Base-by-base conservation (phyloP, 1,284 basidiomycete genomes). In the Trametes hirsuta region DNA sequence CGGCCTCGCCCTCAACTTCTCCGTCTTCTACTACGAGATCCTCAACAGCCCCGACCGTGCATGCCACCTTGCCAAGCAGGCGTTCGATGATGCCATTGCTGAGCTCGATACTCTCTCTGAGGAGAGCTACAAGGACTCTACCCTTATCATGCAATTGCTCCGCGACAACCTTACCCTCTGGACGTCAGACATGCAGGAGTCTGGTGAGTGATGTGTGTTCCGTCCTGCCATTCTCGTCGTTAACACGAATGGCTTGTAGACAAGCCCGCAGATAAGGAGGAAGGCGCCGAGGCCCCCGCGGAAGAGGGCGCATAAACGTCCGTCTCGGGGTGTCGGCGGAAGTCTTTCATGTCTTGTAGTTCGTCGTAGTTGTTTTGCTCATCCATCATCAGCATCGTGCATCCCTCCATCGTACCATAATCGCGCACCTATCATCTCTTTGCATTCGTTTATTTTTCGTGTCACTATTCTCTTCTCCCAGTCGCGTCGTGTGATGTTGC, bases 1-100 rank as follows among this genome's bases (percentile, higher is more conserved):
- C 67, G 97, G 97, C 80, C 93, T 99, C 60, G 97, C 97, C 51
- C 86, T 99, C 75, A 99, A 99, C 90, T 99, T 99, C 88, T 98
- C 95, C 64, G 97, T 99, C 62, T 99, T 99, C 87, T 99, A 99
- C 90, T 99, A 98, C 84, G 97, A 99, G 82, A 98, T 99, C 79
- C 90, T 99, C 79, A 99, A 99, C 90, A 94, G 91, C 76, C 97
- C 97, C 72, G 97, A 98, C 81, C 94, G 95, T 78, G 97, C 97
- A 62, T 99, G 97, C 85, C 96, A 98, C 78, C 93, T 98, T 71
- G 97, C 97, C 77, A 99, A 99, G 86, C 96, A 98, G 82, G 97
- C 97, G 21, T 99, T 99, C 76, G 97, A 99, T 72, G 97, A 99
- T 79, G 97, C 97, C 56, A 99, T 99, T 76, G 97, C 97, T 70